Evolutionary conservation across 1,284 basidiomycete species (phyloP).

Genomic region (Naganishia liquefaciens): DNA sequence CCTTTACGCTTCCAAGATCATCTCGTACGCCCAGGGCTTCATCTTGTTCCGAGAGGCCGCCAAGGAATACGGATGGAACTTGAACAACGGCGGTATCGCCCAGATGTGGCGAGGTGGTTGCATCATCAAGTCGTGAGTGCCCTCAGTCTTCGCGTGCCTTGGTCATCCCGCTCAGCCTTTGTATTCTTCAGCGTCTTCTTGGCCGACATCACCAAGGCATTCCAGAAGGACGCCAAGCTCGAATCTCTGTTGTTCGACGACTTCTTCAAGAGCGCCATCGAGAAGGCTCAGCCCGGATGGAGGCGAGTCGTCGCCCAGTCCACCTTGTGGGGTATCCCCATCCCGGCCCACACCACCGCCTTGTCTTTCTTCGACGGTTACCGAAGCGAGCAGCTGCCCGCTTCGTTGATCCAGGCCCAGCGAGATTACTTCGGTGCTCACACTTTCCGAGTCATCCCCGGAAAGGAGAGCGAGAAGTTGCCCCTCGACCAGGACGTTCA

Average conservation of each 20-base stretch:
- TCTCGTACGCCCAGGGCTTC: conserved; percentile 99
- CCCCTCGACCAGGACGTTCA: conserved; percentile 80
- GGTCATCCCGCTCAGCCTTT: conserved; percentile 31
- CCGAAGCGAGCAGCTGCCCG: conserved; percentile 80
- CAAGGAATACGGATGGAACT: conserved; percentile 72
- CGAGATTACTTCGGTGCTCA: conserved; percentile 74
- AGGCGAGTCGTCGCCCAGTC: conserved; percentile 95
- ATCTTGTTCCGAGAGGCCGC: conserved; percentile 99
- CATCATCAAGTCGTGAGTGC: conserved; percentile 75
- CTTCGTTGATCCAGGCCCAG: conserved; percentile 93
- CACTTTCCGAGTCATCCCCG: conserved; percentile 87
- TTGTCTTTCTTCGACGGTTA: conserved; percentile 99
- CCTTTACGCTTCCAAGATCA: conserved; percentile 98
- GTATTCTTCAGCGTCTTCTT: conserved; percentile 80
- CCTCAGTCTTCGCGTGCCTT: background rate
- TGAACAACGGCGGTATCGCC: conserved; percentile 88
- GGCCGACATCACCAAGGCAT: conserved; percentile 87
- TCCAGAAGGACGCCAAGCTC: conserved; percentile 77
- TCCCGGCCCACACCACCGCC: conserved; percentile 93
- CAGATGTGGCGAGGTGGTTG: conserved; percentile 99
- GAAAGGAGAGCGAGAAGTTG: conserved; percentile 81
- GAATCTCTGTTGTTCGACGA: conserved; percentile 95
- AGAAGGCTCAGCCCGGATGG: conserved; percentile 97
- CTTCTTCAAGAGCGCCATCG: conserved; percentile 97
- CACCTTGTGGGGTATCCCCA: conserved; percentile 95